Percentiles rank a stretch among this genome's conserved stretches.
These are phyloP conservation scores for Tillandsia leiboldiana DNA, from an alignment of 176 grass and related monocot genomes.

Conservation along the genomic window DNA sequence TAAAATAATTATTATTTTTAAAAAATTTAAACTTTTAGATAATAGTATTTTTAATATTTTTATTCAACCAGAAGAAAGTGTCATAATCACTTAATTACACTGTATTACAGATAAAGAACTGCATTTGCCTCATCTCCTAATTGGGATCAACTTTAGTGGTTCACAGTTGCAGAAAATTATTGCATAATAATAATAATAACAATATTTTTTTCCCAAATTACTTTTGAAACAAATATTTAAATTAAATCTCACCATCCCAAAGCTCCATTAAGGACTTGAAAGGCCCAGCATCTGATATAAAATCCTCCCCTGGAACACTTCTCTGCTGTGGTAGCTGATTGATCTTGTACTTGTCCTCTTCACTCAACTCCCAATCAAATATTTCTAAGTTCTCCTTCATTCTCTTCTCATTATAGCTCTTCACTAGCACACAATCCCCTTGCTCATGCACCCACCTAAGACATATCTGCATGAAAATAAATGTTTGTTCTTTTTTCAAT, in stretches of 20 bases:
- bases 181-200: no score
- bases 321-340: constrained; percentile 35
- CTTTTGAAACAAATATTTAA: background rate
- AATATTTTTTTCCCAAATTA: no score
- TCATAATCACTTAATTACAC: no score
- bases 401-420: constrained; percentile 49
- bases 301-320: constrained; percentile 27
- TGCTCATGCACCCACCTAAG: constrained; percentile 63
- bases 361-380: constrained; percentile 48
- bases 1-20: no score
- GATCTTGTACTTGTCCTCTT: constrained; percentile 33
- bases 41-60: no score
- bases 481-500: no score
- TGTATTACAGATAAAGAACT: no score
- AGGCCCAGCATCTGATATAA: constrained; percentile 24
- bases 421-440: constrained; percentile 48
- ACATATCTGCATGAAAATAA: constrained; percentile 29
- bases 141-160: no score
- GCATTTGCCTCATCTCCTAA: no score
- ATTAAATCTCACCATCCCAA: constrained; percentile 54
- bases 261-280: constrained; percentile 47
- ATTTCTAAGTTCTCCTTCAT: constrained; percentile 57
- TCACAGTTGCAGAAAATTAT: no score
- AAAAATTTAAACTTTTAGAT: no score
- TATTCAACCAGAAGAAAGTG: no score